Conservation (phyloP, 1,284 basidiomycete genomes). For the Tilletiopsis washingtonensis region DNA sequence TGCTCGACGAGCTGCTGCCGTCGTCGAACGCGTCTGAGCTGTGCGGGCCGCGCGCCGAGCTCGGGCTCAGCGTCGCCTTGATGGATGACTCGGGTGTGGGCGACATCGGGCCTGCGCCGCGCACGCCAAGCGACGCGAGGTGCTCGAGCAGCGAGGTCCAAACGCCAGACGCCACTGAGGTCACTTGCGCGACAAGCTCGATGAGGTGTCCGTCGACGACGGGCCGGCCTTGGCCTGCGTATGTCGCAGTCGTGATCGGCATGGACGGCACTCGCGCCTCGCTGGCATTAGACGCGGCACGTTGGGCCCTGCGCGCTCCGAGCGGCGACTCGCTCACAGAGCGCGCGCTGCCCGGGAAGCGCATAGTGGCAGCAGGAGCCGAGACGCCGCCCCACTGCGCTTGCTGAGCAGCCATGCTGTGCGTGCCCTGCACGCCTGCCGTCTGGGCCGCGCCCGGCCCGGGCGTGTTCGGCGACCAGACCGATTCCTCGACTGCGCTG, state of each 20-base stretch:
- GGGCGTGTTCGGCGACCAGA: too few relatives aligned
- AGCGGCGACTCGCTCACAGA: not conserved
- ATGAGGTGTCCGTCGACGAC: slow-evolving; percentile 29
- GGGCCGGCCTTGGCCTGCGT: slow-evolving; percentile 10
- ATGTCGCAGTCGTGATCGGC: slow-evolving; percentile 8
- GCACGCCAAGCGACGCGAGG: slow-evolving; percentile 7
- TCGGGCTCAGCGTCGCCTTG: too few relatives aligned
- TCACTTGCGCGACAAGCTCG: slow-evolving; percentile 28
- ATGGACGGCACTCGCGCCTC: slow-evolving; percentile 10
- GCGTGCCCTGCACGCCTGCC: too few relatives aligned
- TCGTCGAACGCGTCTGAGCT: not conserved
- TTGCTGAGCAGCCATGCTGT: not conserved
- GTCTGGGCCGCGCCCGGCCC: too few relatives aligned
- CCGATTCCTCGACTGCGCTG: too few relatives aligned
- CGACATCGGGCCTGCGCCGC: not conserved
- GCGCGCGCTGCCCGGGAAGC: not conserved
- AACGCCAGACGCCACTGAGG: slow-evolving; percentile 22
- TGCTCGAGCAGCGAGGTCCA: slow-evolving; percentile 35
- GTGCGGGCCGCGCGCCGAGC: not conserved
- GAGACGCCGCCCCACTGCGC: not conserved
- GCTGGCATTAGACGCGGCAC: slow-evolving; percentile 6
- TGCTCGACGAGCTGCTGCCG: slow-evolving; percentile 1
- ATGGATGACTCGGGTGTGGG: too few relatives aligned
- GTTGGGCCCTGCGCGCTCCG: not conserved
- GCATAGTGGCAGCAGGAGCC: not conserved